Evolutionary conservation across 345 rosid species (phyloP).

Genomic region (Populus nigra): DNA sequence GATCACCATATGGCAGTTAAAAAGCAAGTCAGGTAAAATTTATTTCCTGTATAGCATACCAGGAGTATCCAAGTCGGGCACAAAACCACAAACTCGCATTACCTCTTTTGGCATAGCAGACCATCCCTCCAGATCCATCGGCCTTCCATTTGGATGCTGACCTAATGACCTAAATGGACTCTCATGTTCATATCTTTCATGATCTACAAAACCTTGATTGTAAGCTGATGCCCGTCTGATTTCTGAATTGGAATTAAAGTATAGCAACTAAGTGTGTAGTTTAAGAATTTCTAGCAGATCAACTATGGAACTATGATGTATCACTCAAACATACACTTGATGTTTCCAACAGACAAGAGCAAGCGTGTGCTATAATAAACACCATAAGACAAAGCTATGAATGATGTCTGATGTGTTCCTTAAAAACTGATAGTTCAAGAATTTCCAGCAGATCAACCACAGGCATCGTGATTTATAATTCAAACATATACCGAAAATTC

Average conservation of each 20-base stretch:
- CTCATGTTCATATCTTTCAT: slow-evolving; percentile 77
- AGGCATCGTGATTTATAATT: background rate
- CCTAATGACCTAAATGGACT: slow-evolving; percentile 79
- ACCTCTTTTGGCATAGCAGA: slow-evolving; percentile 85
- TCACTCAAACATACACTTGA: background rate
- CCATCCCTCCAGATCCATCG: slow-evolving; percentile 75
- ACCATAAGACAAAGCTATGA: background rate
- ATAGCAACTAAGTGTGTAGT: slow-evolving; percentile 7
- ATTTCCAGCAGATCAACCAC: background rate
- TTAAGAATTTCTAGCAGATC: background rate
- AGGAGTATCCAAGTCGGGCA: background rate
- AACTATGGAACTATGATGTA: background rate
- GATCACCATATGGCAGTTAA: background rate
- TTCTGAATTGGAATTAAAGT: slow-evolving; percentile 45
- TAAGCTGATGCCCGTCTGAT: slow-evolving; percentile 58
- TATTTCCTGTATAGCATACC: background rate
- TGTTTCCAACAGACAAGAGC: background rate
- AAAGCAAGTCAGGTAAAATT: background rate
- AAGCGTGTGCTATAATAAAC: background rate
- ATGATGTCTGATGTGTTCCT: background rate
- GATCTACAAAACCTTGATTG: slow-evolving; percentile 53
- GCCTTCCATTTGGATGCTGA: slow-evolving; percentile 62
- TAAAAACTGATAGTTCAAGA: background rate
- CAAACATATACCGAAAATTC: background rate
- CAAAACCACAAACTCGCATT: slow-evolving; percentile 21